Percentiles rank a stretch among this genome's conserved stretches.
These are phyloP conservation scores for Carallia brachiata DNA, from an alignment of 345 rosid genomes.

Conservation along the genomic window DNA sequence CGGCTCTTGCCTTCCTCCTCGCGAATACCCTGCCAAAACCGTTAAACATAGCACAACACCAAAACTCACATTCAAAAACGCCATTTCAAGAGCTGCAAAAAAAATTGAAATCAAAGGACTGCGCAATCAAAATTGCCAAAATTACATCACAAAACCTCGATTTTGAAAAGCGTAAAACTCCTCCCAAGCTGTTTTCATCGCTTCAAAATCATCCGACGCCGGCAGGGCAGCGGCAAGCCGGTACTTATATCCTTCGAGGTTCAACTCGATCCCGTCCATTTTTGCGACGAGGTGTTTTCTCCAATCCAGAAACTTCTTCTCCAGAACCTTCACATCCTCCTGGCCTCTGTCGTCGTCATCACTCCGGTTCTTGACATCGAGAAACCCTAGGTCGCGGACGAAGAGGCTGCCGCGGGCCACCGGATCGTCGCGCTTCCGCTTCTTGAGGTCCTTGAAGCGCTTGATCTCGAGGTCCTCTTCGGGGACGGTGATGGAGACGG, in stretches of 20 bases:
- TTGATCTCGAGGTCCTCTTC: slow-evolving; percentile 64
- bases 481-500: slow-evolving; percentile 48
- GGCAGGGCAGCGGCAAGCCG: slow-evolving; percentile 55
- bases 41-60: neutral
- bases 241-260: slow-evolving; percentile 75
- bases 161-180: slow-evolving; percentile 65
- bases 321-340: slow-evolving; percentile 43
- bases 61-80: neutral
- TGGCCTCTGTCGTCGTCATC: slow-evolving; percentile 22
- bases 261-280: slow-evolving; percentile 86
- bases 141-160: slow-evolving; percentile 24
- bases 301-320: slow-evolving; percentile 85
- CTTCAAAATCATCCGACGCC: slow-evolving; percentile 62
- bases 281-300: slow-evolving; percentile 57
- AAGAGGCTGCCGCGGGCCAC: slow-evolving; percentile 68
- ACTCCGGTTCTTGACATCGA: slow-evolving; percentile 31
- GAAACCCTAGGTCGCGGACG: slow-evolving; percentile 78
- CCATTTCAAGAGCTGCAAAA: neutral
- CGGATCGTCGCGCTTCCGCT: slow-evolving; percentile 83
- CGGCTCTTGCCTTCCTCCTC: slow-evolving; percentile 64
- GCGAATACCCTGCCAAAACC: slow-evolving; percentile 45
- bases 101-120: neutral
- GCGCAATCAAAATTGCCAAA: neutral
- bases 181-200: slow-evolving; percentile 77
- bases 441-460: slow-evolving; percentile 73